These are phyloP conservation scores for Populus hybrid DNA, from an alignment of 441 rosid species.

Conservation along the genomic window DNA sequence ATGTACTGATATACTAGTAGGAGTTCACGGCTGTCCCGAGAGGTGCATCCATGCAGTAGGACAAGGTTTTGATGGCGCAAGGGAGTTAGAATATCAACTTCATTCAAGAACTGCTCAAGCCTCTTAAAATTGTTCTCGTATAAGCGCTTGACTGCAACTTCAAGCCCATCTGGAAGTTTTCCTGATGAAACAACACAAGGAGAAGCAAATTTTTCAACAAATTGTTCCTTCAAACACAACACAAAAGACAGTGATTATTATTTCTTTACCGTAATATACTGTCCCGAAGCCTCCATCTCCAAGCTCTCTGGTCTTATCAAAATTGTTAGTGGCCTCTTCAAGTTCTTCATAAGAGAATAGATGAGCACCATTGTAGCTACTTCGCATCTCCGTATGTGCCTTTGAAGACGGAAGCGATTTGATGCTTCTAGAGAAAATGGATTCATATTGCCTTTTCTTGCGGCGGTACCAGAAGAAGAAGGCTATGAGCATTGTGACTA, in stretches of 20 bases:
- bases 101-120: slow-evolving; percentile 81
- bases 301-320: slow-evolving; percentile 58
- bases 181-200: slow-evolving; percentile 30
- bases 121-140: slow-evolving; percentile 65
- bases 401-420: slow-evolving; percentile 31
- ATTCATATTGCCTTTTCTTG: slow-evolving; percentile 28
- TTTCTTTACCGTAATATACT: slow-evolving; percentile 69
- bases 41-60: slow-evolving; percentile 79
- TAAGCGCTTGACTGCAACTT: slow-evolving; percentile 91
- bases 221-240: background rate
- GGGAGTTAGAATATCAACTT: slow-evolving; percentile 66
- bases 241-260: background rate
- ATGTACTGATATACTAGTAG: slow-evolving; percentile 77
- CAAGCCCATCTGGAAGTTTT: slow-evolving; percentile 68
- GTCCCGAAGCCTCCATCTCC: slow-evolving; percentile 93
- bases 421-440: slow-evolving; percentile 30
- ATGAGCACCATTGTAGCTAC: slow-evolving; percentile 41
- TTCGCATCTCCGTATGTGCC: slow-evolving; percentile 43
- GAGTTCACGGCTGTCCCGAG: slow-evolving; percentile 77
- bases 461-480: slow-evolving; percentile 29
- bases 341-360: slow-evolving; percentile 69
- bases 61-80: slow-evolving; percentile 81
- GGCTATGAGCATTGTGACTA: slow-evolving; percentile 2
- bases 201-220: background rate
- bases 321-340: slow-evolving; percentile 66